Conservation (phyloP, 164 flowering plant genomes). For the Magnolia officinalis region DNA sequence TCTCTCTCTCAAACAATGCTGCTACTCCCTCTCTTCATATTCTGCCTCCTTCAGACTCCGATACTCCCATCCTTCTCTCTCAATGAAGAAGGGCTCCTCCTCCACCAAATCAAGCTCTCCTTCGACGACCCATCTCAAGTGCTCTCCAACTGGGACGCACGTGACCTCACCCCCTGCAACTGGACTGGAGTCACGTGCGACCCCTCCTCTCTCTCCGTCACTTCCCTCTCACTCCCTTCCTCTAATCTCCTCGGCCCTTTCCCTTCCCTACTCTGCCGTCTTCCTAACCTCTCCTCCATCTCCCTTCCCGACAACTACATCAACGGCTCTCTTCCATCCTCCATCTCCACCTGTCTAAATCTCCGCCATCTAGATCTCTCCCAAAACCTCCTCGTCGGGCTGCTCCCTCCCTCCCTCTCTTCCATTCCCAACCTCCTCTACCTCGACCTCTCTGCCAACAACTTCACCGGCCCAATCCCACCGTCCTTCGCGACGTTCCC, state of each 20-base stretch:
- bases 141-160: conserved; percentile 57
- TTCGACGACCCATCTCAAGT: conserved; percentile 55
- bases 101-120: conserved; percentile 43
- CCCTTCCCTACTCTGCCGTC: conserved; percentile 55
- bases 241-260: conserved; percentile 62
- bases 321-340: conserved; percentile 52
- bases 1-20: conserved; percentile 1
- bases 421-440: conserved; percentile 41
- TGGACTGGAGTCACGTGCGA: conserved; percentile 77
- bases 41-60: conserved; percentile 19
- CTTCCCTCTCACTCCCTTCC: conserved; percentile 54
- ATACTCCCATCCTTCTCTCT: conserved; percentile 19
- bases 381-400: conserved; percentile 25
- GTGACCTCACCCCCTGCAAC: conserved; percentile 54
- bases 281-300: conserved; percentile 45
- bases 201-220: conserved; percentile 35
- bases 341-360: conserved; percentile 42
- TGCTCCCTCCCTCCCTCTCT: conserved; percentile 32
- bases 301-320: conserved; percentile 69
- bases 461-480: conserved; percentile 82
- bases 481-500: conserved; percentile 46
- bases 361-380: conserved; percentile 29
- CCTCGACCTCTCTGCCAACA: conserved; percentile 72
- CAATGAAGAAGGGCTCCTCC: conserved; percentile 66
- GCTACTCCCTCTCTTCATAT: conserved; percentile 13